Base-by-base conservation (phyloP, 345 rosid genomes). In the Erysimum cheiranthoides region DNA sequence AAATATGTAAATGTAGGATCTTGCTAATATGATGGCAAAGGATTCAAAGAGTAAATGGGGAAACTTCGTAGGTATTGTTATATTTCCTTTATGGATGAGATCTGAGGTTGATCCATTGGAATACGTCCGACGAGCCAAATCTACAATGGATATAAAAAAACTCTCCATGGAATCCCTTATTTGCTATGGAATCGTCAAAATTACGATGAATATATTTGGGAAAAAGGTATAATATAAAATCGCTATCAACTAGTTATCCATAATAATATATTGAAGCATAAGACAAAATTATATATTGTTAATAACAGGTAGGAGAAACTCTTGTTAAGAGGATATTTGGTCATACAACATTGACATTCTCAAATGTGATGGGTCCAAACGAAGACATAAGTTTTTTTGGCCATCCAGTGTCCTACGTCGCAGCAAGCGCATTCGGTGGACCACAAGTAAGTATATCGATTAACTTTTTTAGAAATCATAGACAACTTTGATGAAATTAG, bases 321-420 rank as follows among this genome's bases (percentile, higher is more conserved):
- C 3, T 82, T 5, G 51, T 75, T 2, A 54, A 74, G 17, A 78
- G 83, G 68, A 5, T 82, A 39, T 39, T 82, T 7, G 71, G 73
- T 12, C 76, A 78, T 43, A 81, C 87, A 3, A 82, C 87, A 6
- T 3, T 88, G 75, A 56, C 85, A 6, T 88, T 83, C 50, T 85
- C 90, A 5, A 88, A 85, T 18, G 54, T 86, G 35, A 61, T 79
- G 17, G 90, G 90, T 12, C 93, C 88, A 4, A 12, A n/a, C 5
- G 85, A 83, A 73, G 90, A 88, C 56, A 85, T 86, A 10, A 76
- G 81, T 60, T 82, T 84, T 54, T 86, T 73, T 57, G 84, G 79
- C 0, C 86, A 83, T 61, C 85, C 86, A 1, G 40, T 86, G 10
- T 79, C 82, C 49, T 88, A 80, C 70, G 36, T 88, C 30, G 88